Conservation (phyloP, 148 eudicot species). For the Chenopodium suecicum region DNA sequence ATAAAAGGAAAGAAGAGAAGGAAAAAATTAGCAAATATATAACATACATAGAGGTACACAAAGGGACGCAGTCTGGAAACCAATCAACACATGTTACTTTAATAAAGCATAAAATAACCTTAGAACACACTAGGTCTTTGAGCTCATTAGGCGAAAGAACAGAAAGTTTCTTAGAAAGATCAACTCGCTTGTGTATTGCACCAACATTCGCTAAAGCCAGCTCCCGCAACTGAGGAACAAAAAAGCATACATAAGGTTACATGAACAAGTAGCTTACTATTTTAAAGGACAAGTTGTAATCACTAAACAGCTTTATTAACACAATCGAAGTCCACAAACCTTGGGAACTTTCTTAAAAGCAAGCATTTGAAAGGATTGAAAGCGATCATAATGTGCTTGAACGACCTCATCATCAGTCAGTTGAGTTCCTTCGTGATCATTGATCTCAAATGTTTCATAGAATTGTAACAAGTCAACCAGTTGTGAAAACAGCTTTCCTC, state of each 20-base stretch:
- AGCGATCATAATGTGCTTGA: slow-evolving; percentile 87
- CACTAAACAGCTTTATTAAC: not conserved
- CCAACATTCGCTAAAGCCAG: slow-evolving; percentile 90
- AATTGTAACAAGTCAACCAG: slow-evolving; percentile 93
- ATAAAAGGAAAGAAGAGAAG: slow-evolving; percentile 17
- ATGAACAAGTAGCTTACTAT: not conserved
- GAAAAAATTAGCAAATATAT: slow-evolving; percentile 20
- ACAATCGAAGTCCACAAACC: slow-evolving; percentile 39
- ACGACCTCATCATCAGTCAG: slow-evolving; percentile 95
- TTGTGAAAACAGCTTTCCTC: slow-evolving; percentile 88
- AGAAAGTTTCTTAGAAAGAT: slow-evolving; percentile 83
- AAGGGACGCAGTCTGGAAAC: not conserved
- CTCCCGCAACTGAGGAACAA: slow-evolving; percentile 62
- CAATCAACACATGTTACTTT: not conserved
- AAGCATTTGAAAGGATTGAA: slow-evolving; percentile 89
- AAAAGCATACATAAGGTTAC: slow-evolving; percentile 11
- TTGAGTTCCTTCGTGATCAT: slow-evolving; percentile 85
- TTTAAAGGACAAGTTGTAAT: not conserved
- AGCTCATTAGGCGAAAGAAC: slow-evolving; percentile 74
- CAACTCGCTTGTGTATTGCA: slow-evolving; percentile 75
- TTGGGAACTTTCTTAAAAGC: slow-evolving; percentile 82
- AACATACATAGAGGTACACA: slow-evolving; percentile 9
- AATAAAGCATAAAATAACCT: slow-evolving; percentile 38
- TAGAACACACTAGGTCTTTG: slow-evolving; percentile 78
- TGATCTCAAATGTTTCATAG: slow-evolving; percentile 90